Evolutionary conservation across 768 basidiomycete species (phyloP).

Genomic region (Coprinopsis cinerea): DNA sequence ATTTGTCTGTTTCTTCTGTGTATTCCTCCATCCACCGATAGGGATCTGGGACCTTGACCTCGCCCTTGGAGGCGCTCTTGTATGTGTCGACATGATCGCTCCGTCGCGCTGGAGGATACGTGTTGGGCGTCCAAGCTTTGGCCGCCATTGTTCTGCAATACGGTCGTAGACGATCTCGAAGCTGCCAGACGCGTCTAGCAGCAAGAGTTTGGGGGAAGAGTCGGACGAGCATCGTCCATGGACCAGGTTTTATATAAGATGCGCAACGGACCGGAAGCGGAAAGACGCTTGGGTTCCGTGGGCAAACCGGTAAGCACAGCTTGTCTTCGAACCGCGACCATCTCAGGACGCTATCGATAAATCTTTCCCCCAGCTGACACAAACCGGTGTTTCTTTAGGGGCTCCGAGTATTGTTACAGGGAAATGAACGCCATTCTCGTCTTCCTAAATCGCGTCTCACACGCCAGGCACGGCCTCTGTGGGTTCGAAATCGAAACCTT

Average conservation of each 20-base stretch:
- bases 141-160: slow-evolving; percentile 27
- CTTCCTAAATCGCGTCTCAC: too few relatives aligned
- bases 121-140: slow-evolving; percentile 48
- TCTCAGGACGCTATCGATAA: too few relatives aligned
- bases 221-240: not conserved
- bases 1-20: slow-evolving; percentile 56
- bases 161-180: slow-evolving; percentile 7
- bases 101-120: slow-evolving; percentile 61
- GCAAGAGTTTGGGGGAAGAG: slow-evolving; percentile 9
- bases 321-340: too few relatives aligned
- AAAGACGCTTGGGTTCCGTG: too few relatives aligned
- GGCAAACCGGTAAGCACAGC: too few relatives aligned
- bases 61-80: slow-evolving; percentile 55
- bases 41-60: slow-evolving; percentile 62
- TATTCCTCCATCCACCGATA: slow-evolving; percentile 71
- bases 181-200: slow-evolving; percentile 5
- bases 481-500: too few relatives aligned
- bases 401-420: too few relatives aligned
- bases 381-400: too few relatives aligned
- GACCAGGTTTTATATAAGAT: not conserved
- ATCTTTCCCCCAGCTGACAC: too few relatives aligned
- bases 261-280: not conserved
- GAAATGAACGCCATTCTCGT: too few relatives aligned
- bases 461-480: too few relatives aligned
- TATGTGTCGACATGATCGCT: slow-evolving; percentile 65